These are phyloP conservation scores for Lagenidium giganteum DNA, from an alignment of 352 stramenopile species.

Conservation along the genomic window DNA sequence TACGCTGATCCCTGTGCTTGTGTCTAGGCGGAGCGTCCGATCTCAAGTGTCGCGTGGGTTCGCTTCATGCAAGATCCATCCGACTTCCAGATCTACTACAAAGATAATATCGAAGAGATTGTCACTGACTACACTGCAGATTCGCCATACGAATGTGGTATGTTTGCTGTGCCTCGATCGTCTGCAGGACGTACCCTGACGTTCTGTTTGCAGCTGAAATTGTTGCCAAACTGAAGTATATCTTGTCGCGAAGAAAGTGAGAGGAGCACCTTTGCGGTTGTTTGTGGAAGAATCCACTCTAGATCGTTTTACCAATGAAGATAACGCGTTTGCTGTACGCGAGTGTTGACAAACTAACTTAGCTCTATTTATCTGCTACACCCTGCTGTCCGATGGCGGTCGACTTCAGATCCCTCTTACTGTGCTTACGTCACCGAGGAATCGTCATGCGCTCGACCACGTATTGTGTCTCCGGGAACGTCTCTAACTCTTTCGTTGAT, in stretches of 20 bases:
- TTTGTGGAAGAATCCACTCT: too few species aligned
- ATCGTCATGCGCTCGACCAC: too few species aligned
- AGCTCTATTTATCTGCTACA: background rate
- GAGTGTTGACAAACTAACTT: background rate
- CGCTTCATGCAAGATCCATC: constrained; percentile 82
- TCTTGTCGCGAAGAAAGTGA: constrained; percentile 73
- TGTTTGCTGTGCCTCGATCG: constrained; percentile 16
- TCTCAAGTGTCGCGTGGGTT: constrained; percentile 83
- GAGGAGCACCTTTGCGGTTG: too few species aligned
- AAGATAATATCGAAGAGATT: constrained; percentile 85
- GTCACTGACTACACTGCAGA: constrained; percentile 86
- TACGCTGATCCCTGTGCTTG: constrained; percentile 3
- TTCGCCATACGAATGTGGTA: constrained; percentile 87
- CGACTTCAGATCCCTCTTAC: constrained; percentile 56
- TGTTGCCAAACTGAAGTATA: constrained; percentile 89
- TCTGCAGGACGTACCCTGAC: constrained; percentile 2
- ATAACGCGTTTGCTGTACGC: constrained; percentile 13
- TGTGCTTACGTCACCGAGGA: too few species aligned
- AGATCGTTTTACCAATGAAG: too few species aligned
- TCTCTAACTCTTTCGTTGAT: too few species aligned
- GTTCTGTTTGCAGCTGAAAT: constrained; percentile 58
- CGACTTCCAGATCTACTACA: constrained; percentile 88
- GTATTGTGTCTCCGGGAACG: too few species aligned
- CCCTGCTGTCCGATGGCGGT: constrained; percentile 28
- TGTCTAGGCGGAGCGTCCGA: constrained; percentile 71